Percentiles rank a stretch among this genome's conserved stretches.
Evolutionary conservation across 1,284 basidiomycete genomes (phyloP).

Genomic region (Ustilago cynodontis): DNA sequence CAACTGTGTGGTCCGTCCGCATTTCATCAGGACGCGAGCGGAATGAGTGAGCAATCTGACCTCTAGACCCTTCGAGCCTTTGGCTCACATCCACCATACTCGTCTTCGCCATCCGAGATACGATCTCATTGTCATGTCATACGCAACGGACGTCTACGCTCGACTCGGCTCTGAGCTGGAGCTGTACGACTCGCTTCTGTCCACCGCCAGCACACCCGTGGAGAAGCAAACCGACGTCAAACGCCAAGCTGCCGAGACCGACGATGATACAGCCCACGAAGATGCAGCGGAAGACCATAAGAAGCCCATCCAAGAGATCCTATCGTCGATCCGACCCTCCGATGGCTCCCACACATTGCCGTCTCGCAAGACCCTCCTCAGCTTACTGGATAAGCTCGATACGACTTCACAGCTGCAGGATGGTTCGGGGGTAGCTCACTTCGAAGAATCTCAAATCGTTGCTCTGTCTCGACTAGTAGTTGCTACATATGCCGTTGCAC

Average conservation of each 20-base stretch:
- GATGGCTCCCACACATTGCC: constrained; percentile 29
- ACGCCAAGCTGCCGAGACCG: constrained; percentile 5
- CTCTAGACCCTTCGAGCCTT: constrained; percentile 3
- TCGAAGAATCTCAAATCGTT: constrained; percentile 43
- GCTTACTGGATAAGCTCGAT: constrained; percentile 41
- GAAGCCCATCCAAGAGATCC: constrained; percentile 36
- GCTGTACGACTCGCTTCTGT: constrained; percentile 50
- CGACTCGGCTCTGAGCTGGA: constrained; percentile 45
- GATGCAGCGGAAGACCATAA: constrained; percentile 22
- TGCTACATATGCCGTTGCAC: constrained; percentile 51
- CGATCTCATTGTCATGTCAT: too few relatives aligned
- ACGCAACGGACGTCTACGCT: constrained; percentile 43
- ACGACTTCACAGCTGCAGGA: constrained; percentile 15
- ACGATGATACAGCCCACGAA: constrained; percentile 7
- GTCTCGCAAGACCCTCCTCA: constrained; percentile 38
- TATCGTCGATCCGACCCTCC: constrained; percentile 26
- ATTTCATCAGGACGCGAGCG: not conserved
- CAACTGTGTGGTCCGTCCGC: constrained; percentile 4
- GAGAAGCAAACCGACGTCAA: constrained; percentile 13
- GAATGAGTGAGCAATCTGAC: not conserved
- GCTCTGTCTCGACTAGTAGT: constrained; percentile 53
- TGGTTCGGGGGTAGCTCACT: constrained; percentile 4
- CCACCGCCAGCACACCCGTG: constrained; percentile 25
- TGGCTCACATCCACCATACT: too few relatives aligned
- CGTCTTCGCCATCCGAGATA: not conserved